Base-by-base conservation (phyloP, 768 basidiomycete species). In the Leccinum variicolor region DNA sequence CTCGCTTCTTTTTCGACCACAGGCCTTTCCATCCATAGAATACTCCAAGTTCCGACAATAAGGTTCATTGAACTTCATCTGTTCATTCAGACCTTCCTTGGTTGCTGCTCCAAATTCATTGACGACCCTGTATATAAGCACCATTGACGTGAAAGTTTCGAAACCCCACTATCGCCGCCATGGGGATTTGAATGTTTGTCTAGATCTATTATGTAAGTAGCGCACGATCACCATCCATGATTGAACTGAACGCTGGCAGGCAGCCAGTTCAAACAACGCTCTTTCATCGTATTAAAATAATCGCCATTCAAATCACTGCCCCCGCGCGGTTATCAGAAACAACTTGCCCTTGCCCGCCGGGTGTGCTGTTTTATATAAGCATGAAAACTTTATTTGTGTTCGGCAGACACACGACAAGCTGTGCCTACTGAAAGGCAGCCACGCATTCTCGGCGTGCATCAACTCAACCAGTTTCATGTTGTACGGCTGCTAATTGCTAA, bases 391-490 rank as follows among this genome's bases (percentile, higher is more conserved):
- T 64, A 66, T 68, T 56, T 46, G 21, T 46, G 45, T 46, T 46
- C 23, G 45, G 19, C 23, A 23, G 14, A 19, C 39, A 41, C 39
- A 41, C 39, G 39, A 56, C 54, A 47, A 61, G 54, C 62, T 57
- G 61, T 68, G 62, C 57, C 17, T n/a, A 41, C 9, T 59, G 50
- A 56, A 58, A 50, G 59, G 60, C 60, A 55, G 54, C 34, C 68
- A 71, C 59, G 67, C 69, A 58, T 49, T 41, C 58, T 23, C 62
- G 55, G 66, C 69, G 55, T 67, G 69, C 57, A 66, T 67, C 69
- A 71, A 71, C 13, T 56, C 56, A 19, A 53, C 54, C 39, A 39
- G 17, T n/a, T 59, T 23, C 59, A 54, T 60, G 64, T 62, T 64
- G 60, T 66, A 60, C 54, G 36, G 26, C 58, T 53, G 7, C 36